Percentiles rank a stretch among this genome's conserved stretches.
phyloP scores from a whole-genome alignment of 345 rosid species.

The Salix viminalis region DNA sequence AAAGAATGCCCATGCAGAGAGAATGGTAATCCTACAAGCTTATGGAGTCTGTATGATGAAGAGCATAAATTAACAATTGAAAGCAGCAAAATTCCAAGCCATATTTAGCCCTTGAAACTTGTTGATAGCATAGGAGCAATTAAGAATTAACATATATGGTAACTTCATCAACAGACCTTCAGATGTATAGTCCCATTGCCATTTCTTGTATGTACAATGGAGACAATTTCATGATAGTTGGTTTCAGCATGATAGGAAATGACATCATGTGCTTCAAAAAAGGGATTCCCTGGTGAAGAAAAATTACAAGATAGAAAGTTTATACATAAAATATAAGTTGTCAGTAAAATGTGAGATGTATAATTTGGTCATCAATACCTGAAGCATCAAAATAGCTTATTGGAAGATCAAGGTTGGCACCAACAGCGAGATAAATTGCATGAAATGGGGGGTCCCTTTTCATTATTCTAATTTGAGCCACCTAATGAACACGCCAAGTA shows the following conservation, averaged over 20 bases:
- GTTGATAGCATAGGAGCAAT: background rate
- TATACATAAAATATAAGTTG: conserved; percentile 2
- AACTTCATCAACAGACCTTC: conserved; percentile 49
- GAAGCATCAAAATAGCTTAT: conserved; percentile 60
- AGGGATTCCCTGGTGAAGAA: conserved; percentile 57
- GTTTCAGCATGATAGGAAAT: conserved; percentile 52
- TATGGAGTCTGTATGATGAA: background rate
- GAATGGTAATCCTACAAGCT: background rate
- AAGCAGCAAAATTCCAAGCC: background rate
- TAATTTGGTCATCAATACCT: conserved; percentile 39
- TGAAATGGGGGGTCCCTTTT: conserved; percentile 41
- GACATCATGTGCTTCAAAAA: conserved; percentile 66
- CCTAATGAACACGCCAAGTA: conserved; percentile 39
- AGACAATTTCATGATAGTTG: conserved; percentile 64
- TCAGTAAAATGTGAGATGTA: background rate
- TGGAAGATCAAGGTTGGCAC: conserved; percentile 69
- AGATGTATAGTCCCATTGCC: conserved; percentile 43
- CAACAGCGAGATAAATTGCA: conserved; percentile 62
- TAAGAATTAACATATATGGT: background rate
- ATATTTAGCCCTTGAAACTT: background rate
- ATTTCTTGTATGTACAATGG: conserved; percentile 34
- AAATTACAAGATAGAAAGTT: conserved; percentile 15
- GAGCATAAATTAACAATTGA: background rate
- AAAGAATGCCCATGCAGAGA: background rate
- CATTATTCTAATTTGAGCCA: conserved; percentile 73